Evolutionary conservation across 2,329 filamentous ascomycete species (phyloP), one percentile per base, ranked within the genome.

Genomic region (Dactylella cylindrospora): DNA sequence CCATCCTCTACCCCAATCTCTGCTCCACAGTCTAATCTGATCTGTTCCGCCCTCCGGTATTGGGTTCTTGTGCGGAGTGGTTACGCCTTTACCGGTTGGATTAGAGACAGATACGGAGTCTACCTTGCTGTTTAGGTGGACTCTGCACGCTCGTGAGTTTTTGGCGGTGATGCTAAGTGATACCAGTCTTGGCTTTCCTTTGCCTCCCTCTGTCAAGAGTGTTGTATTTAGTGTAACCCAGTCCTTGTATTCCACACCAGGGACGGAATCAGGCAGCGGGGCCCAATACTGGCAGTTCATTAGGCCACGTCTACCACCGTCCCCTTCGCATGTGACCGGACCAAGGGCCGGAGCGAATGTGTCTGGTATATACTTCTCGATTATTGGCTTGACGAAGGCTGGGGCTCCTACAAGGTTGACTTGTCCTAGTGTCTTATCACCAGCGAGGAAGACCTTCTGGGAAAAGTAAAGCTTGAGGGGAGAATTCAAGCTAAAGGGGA

Each of bases 401-500:
- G 82, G 77, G 2, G 89, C 71, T 0, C 89, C 90, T 0, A 78
- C 79, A 6, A 95, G 75, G 26, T 81, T 82, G 32, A 90, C 86
- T 1, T 75, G 76, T 66, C 89, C 88, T 10, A 78, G 75, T n/a
- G 84, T 84, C 3, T 78, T 81, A 66, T 88, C 86, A 5, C 40
- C 44, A 10, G 51, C 28, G 7, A 95, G 79, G 66, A 95, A 81
- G 40, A 96, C 77, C 7, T 81, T 80, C 71, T 98, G 90, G 43
- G 87, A 77, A 72, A 97, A 96, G 73, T 84, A 94, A 40, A 91
- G 78, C 73, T 97, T 97, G 72, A 95, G 82, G 29, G 88, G 81
- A 70, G 84, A 86, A 59, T 83, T 79, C 17, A 80, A 75, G 0
- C 88, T 93, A 73, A 97, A 97, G 0, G 93, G 93, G 72, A 95